phyloP scores from a whole-genome alignment of 2,329 filamentous ascomycete genomes.

The Aspergillus melleus region DNA sequence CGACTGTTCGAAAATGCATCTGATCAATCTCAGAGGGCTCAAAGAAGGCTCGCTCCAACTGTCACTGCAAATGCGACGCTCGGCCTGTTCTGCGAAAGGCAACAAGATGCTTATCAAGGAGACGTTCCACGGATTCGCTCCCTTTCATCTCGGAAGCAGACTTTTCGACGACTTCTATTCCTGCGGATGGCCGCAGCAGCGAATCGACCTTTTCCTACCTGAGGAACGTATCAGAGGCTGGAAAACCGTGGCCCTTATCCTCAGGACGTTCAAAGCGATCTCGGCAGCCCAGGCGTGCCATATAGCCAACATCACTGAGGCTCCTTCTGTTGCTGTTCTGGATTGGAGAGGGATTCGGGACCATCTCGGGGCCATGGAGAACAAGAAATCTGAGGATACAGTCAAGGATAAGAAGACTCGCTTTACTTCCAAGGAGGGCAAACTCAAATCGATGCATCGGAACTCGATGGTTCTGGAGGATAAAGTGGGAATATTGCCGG shows the following conservation, averaged over 20 bases:
- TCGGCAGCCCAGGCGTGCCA: constrained; percentile 21
- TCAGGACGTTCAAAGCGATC: constrained; percentile 28
- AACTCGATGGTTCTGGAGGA: not conserved
- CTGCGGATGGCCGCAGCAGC: constrained; percentile 17
- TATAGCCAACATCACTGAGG: constrained; percentile 19
- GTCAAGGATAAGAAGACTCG: not conserved
- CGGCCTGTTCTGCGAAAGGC: constrained; percentile 13
- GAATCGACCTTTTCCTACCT: constrained; percentile 26
- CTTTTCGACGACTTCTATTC: constrained; percentile 23
- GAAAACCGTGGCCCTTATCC: constrained; percentile 31
- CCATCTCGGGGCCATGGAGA: constrained; percentile 6
- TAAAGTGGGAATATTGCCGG: not conserved
- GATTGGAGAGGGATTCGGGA: constrained; percentile 23
- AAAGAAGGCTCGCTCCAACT: constrained; percentile 28
- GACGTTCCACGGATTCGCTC: constrained; percentile 22
- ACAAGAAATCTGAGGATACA: not conserved
- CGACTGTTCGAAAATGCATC: constrained; percentile 18
- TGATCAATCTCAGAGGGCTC: constrained; percentile 32
- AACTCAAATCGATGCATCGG: not conserved
- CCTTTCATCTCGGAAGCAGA: constrained; percentile 13
- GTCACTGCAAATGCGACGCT: constrained; percentile 18
- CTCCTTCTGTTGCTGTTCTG: constrained; percentile 22
- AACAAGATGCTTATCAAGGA: constrained; percentile 21
- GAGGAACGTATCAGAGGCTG: constrained; percentile 22
- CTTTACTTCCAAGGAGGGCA: not conserved